Evolutionary conservation across 805 yeast species (phyloP), one percentile per base, ranked within the genome.

Genomic region (Candida broadrunensis): DNA sequence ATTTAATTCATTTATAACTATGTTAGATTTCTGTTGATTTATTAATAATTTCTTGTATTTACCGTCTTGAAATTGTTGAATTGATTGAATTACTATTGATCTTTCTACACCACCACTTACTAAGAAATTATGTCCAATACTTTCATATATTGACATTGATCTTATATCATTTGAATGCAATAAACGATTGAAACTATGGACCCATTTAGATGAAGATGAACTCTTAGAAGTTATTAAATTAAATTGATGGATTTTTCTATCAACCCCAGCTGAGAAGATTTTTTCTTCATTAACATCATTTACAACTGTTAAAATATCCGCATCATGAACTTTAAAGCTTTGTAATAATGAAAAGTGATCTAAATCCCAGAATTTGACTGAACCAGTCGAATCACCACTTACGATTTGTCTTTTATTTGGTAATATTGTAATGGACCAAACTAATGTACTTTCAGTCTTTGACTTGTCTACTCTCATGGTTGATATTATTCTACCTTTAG

Each of bases 351-450:
- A 82, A 50, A 81, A 81, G 50, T 79, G 83, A 36, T 78, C 75
- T 47, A 84, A 71, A 54, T 91, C 96, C 99, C 99, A 93, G 48
- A 93, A 77, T 62, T 91, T 91, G 38, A 93, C 78, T 7, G 86
- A 75, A 1, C 99, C 99, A 1, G 97, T 91, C 5, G 97, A 89
- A 65, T 93, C 99, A 40, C 98, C 99, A 45, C 89, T 81, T n/a
- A 88, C 95, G 43, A 93, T 75, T 59, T 88, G 95, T 40, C 78
- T 72, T 37, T 77, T 75, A 32, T 69, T 58, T 4, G 84, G 80
- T 43, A 90, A 65, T 24, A 81, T 81, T 34, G 74, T 51, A 1
- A 93, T 81, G 26, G 88, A 74, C 99, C 99, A 93, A 6, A 93
- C 93, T 46, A 93, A 70, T 3, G 98, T 89, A 39, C 93, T 81